Conservation (phyloP, 2,329 filamentous ascomycete species). For the Blastomyces gilchristii region DNA sequence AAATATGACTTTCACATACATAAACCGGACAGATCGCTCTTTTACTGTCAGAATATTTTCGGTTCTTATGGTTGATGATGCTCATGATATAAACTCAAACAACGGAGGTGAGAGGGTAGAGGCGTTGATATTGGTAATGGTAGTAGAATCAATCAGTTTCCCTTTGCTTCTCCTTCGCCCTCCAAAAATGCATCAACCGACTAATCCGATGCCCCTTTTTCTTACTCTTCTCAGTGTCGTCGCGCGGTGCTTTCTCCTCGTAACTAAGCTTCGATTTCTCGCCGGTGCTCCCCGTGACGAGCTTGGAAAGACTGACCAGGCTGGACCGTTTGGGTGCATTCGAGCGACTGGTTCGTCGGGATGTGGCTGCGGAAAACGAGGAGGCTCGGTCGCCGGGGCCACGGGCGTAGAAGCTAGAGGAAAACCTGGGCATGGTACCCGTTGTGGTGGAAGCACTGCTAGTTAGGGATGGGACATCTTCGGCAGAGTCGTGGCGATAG, state of each 20-base stretch:
- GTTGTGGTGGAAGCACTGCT: constrained; percentile 41
- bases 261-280: constrained; percentile 38
- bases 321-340: constrained; percentile 38
- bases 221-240: constrained; percentile 30
- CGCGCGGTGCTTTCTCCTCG: constrained; percentile 35
- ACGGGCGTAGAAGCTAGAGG: constrained; percentile 33
- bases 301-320: constrained; percentile 39
- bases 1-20: not conserved
- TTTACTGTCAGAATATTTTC: not conserved
- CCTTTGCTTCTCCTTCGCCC: constrained; percentile 37
- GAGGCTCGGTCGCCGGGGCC: constrained; percentile 36
- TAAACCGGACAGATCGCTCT: constrained; percentile 3
- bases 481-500: constrained; percentile 34
- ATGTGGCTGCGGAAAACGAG: constrained; percentile 34
- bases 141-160: not conserved
- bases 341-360: constrained; percentile 31
- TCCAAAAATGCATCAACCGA: constrained; percentile 42
- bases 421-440: constrained; percentile 35
- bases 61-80: not conserved
- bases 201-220: constrained; percentile 40
- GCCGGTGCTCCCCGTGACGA: constrained; percentile 35
- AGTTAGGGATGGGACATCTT: constrained; percentile 42
- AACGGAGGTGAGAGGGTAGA: not conserved
- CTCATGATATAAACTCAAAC: not conserved
- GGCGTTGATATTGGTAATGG: not conserved